Evolutionary conservation across 305 asterid genomes (phyloP), one percentile per base, ranked within the genome.

Genomic region (Galium porrigens): DNA sequence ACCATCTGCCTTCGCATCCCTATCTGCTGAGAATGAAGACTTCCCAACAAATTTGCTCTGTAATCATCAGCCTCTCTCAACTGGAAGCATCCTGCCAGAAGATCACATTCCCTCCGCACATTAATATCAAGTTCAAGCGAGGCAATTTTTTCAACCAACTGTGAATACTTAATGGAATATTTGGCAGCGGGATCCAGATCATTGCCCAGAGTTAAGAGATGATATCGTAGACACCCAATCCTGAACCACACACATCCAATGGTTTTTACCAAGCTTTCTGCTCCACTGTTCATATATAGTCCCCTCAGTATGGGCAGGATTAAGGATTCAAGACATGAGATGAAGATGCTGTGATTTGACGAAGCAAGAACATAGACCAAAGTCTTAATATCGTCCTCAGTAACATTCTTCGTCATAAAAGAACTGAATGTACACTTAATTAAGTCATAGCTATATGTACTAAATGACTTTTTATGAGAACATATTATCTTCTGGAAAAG

Each of bases 161-260:
- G 88, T 6, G 90, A 79, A 80, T 81, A 74, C 82, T 82, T 89
- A 44, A 89, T 49, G 6, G 87, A 70, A 76, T 86, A 81, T 75
- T 89, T 94, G 37, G 81, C 79, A 70, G 91, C 75, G 58, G 96
- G 99, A 76, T 94, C 99, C 72, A 87, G 77, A 74, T 82, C 85
- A 76, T 77, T 81, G 70, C 81, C 79, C 69, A 81, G 63, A 71
- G 82, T 78, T 80, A 94, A 75, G 63, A 94, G 97, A 76, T 75
- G 81, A 80, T 83, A 94, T 6, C 96, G 96, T 41, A 94, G 60
- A 20, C 81, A 80, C 36, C 96, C 99, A 69, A 89, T 79, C 65
- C 74, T 83, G 57, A 87, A 67, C 73, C 88, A 78, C 15, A 85
- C 78, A 69, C 77, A 73, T 60, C 96, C 99, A 10, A 87, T 70